These are phyloP conservation scores for Corymbia calophylla DNA, from an alignment of 441 rosid genomes.

Conservation along the genomic window DNA sequence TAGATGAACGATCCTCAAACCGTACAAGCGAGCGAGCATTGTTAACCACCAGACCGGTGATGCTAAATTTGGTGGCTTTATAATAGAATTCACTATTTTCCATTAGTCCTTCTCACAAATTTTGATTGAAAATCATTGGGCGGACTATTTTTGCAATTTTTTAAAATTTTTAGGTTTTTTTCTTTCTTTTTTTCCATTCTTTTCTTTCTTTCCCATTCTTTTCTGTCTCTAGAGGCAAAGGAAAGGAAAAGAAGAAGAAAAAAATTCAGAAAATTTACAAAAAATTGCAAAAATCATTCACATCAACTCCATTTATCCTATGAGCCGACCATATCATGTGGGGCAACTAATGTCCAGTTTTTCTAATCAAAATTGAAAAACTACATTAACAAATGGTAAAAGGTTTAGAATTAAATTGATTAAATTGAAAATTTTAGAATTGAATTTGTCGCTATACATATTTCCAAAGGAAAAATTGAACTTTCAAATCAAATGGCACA, in stretches of 20 bases:
- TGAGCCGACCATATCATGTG: too few relatives aligned
- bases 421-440: background rate
- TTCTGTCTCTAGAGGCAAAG: too few relatives aligned
- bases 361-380: background rate
- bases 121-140: too few relatives aligned
- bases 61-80: background rate
- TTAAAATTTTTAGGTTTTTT: too few relatives aligned
- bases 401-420: background rate
- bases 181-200: too few relatives aligned
- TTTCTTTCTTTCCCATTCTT: too few relatives aligned
- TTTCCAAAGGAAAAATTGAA: background rate
- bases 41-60: background rate
- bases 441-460: background rate
- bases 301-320: too few relatives aligned
- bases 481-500: background rate
- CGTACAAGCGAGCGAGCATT: background rate
- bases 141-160: too few relatives aligned
- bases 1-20: background rate
- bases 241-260: too few relatives aligned
- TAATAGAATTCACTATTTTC: background rate
- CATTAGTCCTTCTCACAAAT: background rate
- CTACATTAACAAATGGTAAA: background rate
- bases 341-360: too few relatives aligned
- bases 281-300: too few relatives aligned
- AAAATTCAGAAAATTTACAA: too few relatives aligned